Base-by-base conservation (phyloP, 495 filamentous ascomycete genomes). In the Cetradonia linearis region DNA sequence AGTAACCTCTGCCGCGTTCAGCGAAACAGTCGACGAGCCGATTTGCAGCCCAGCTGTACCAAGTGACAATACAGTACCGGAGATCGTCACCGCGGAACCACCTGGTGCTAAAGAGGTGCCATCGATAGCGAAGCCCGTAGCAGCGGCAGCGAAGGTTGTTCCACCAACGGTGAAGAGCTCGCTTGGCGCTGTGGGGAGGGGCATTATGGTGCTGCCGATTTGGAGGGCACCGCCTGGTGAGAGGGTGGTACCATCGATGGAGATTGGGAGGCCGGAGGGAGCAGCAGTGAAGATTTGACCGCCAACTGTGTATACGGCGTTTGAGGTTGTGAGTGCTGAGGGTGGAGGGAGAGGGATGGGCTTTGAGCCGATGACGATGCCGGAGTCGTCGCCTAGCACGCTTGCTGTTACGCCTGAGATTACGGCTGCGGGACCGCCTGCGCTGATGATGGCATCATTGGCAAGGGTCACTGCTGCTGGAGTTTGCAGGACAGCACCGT, bases 151-250 rank as follows among this genome's bases (percentile, higher is more conserved):
- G 34, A 62, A 34, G 9, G 40, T 48, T 38, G 55, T 53, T 5
- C 52, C 59, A n/a, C 18, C 59, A 0, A 62, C 40, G 2, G 59
- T 62, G 30, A 62, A 62, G 3, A 36, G 25, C 20, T 56, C 59
- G 11, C 20, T 36, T 16, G 42, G 54, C 18, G 8, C 36, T 13
- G 59, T 46, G 55, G 59, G 37, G 0, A 59, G 28, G 1, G 44
- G 52, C 34, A 59, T 27, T 14, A 55, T 59, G 10, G 59, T 52
- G 18, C 20, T 38, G 11, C 59, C 59, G 3, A 62, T 33, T 14
- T 55, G 48, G 14, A 62, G 50, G 9, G 54, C 59, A 3, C 55
- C 61, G 20, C 28, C 55, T 23, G 34, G 46, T n/a, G 61, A 42
- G 16, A 63, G 34, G 2, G 54, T 46, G 7, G 28, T 20, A 5